Conservation (phyloP, 495 filamentous ascomycete genomes). For the Cercophora samala region DNA sequence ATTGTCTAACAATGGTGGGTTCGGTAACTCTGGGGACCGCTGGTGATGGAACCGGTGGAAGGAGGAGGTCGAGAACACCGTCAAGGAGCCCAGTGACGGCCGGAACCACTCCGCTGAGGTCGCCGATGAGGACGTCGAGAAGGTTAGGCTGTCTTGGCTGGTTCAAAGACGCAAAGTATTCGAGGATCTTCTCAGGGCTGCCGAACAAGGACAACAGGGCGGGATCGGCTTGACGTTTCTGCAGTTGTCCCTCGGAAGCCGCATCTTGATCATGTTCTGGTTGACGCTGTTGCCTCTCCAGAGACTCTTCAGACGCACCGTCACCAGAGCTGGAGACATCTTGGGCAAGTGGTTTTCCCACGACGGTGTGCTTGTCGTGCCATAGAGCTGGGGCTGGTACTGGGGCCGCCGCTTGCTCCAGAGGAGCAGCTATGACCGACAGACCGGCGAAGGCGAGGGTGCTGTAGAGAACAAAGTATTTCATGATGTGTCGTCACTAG, state of each 20-base stretch:
- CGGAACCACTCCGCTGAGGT: conserved; percentile 4
- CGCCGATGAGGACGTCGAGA: background rate
- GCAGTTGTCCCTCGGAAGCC: background rate
- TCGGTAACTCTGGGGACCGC: background rate
- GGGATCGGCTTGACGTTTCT: conserved; percentile 2
- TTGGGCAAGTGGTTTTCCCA: background rate
- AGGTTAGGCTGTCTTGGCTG: background rate
- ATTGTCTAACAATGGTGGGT: background rate
- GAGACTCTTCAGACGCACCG: background rate
- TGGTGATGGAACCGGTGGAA: background rate
- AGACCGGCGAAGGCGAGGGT: conserved; percentile 12
- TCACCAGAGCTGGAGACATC: background rate
- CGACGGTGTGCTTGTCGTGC: too few species aligned
- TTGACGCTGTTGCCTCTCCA: background rate
- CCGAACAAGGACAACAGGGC: background rate
- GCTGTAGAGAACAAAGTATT: conserved; percentile 2
- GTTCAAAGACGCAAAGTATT: background rate
- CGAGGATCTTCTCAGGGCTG: background rate
- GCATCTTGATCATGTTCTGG: background rate
- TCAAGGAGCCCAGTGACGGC: conserved; percentile 1
- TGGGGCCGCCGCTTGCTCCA: background rate
- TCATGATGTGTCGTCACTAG: conserved; percentile 14
- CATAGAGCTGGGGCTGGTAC: background rate
- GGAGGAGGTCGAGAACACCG: background rate
- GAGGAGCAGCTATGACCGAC: conserved; percentile 6